Percentiles rank a stretch among this genome's conserved stretches.
These are phyloP conservation scores for Steccherinum ochraceum DNA, from an alignment of 768 basidiomycete species.

Conservation along the genomic window DNA sequence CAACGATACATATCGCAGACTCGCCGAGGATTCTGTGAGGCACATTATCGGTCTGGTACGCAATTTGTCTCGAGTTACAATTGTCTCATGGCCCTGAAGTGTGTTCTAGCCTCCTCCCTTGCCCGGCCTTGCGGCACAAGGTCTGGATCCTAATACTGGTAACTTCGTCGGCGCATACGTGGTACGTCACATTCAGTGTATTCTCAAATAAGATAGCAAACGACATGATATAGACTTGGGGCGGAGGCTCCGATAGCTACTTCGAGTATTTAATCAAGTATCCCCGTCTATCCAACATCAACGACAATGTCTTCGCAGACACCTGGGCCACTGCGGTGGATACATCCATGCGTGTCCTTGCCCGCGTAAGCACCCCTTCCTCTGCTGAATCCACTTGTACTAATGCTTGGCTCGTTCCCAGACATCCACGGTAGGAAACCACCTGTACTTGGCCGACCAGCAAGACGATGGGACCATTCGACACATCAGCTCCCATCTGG, in stretches of 20 bases:
- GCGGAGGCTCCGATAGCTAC: constrained; percentile 66
- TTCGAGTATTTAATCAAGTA: constrained; percentile 76
- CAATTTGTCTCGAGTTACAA: not conserved
- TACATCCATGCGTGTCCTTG: constrained; percentile 55
- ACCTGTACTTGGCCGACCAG: constrained; percentile 60
- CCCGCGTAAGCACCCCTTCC: constrained; percentile 43
- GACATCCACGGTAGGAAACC: constrained; percentile 61
- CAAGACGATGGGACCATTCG: constrained; percentile 35
- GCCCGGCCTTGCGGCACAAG: constrained; percentile 50
- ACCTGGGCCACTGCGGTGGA: constrained; percentile 69
- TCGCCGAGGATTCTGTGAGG: constrained; percentile 45
- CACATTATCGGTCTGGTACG: constrained; percentile 40
- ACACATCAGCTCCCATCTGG: constrained; percentile 67
- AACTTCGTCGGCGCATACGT: constrained; percentile 47
- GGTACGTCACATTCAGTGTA: constrained; percentile 31
- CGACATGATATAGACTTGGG: constrained; percentile 72
- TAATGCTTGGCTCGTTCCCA: constrained; percentile 22
- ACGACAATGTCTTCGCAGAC: constrained; percentile 55
- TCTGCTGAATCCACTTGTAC: too few species aligned
- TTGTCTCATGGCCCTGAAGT: not conserved
- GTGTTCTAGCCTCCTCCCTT: constrained; percentile 28
- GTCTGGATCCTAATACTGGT: constrained; percentile 50
- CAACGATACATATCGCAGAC: constrained; percentile 51
- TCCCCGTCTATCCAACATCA: constrained; percentile 59
- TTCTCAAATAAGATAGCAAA: too few species aligned